Percentiles rank a stretch among this genome's conserved stretches.
Conservation (phyloP, 139 green algal species). For the Chlamydomonas sphaeroides region DNA sequence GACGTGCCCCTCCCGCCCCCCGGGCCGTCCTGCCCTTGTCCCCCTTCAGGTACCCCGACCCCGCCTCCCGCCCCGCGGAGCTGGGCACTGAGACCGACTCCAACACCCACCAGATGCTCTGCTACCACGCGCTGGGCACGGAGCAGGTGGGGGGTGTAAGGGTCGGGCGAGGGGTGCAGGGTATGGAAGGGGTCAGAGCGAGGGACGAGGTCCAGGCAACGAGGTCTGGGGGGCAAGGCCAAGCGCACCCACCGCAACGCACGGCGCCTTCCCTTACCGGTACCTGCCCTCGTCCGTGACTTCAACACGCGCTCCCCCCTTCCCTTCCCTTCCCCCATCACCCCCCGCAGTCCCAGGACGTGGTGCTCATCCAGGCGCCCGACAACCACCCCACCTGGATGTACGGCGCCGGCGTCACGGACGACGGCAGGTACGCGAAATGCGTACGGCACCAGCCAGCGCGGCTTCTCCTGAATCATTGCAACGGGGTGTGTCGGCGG, state of each 20-base stretch:
- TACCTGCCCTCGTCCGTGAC: not conserved
- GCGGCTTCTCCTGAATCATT: no score
- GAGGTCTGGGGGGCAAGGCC: no score
- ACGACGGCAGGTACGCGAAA: slow-evolving; percentile 89
- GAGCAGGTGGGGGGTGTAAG: slow-evolving; percentile 72
- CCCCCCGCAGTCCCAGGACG: slow-evolving; percentile 60
- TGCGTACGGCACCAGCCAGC: no score
- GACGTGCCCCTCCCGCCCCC: no score
- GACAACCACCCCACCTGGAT: slow-evolving; percentile 71
- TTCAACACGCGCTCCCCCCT: no score
- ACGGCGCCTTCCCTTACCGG: no score
- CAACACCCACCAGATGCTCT: slow-evolving; percentile 82
- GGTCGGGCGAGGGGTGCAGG: no score
- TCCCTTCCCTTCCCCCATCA: not conserved
- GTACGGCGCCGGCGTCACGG: slow-evolving; percentile 75
- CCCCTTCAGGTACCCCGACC: slow-evolving; percentile 41
- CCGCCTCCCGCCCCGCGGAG: slow-evolving; percentile 45
- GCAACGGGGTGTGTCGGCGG: no score
- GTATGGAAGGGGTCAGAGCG: no score
- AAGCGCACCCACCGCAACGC: no score
- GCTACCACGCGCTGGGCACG: slow-evolving; percentile 87
- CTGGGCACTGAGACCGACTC: slow-evolving; percentile 88
- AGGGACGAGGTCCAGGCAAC: no score
- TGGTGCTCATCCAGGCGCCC: slow-evolving; percentile 63
- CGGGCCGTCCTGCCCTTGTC: no score